Percentiles rank a stretch among this genome's conserved stretches.
These are phyloP conservation scores for Geoglossum cookeanum DNA, from an alignment of 2,329 filamentous ascomycete genomes.

Conservation along the genomic window DNA sequence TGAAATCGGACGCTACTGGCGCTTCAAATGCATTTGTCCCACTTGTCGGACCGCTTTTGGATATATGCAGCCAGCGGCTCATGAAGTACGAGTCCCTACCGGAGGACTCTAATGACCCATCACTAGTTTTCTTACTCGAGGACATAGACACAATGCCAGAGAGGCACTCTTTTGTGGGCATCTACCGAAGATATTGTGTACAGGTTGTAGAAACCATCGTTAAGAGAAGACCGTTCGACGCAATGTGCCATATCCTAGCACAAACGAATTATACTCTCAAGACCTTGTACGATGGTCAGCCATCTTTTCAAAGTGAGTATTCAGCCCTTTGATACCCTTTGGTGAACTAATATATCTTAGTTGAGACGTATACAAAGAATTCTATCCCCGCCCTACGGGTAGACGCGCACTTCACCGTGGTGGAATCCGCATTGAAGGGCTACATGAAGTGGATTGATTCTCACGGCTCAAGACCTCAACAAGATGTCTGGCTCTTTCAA, in stretches of 20 bases:
- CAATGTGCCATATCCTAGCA: slow-evolving; percentile 69
- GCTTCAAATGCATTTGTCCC: slow-evolving; percentile 38
- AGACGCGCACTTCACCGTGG: slow-evolving; percentile 76
- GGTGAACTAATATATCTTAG: slow-evolving; percentile 16
- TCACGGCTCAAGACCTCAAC: slow-evolving; percentile 31
- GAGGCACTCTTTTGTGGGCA: slow-evolving; percentile 83
- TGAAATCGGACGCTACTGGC: slow-evolving; percentile 52
- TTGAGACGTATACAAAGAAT: slow-evolving; percentile 44
- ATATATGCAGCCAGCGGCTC: slow-evolving; percentile 65
- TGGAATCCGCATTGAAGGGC: slow-evolving; percentile 75
- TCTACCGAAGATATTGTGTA: slow-evolving; percentile 80
- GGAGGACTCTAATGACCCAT: slow-evolving; percentile 62
- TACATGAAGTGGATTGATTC: slow-evolving; percentile 59
- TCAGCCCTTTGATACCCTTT: background rate
- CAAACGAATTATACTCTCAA: slow-evolving; percentile 57
- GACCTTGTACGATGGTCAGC: slow-evolving; percentile 52
- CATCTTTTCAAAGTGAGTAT: slow-evolving; percentile 41
- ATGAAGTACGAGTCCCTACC: slow-evolving; percentile 77
- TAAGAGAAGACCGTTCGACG: slow-evolving; percentile 61
- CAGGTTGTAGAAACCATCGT: slow-evolving; percentile 79
- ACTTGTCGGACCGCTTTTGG: slow-evolving; percentile 57
- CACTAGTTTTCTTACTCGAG: slow-evolving; percentile 65
- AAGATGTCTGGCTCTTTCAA: slow-evolving; percentile 21
- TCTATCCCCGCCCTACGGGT: slow-evolving; percentile 57
- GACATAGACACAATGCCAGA: slow-evolving; percentile 93